Evolutionary conservation across 2,329 filamentous ascomycete species (phyloP).

Genomic region (Apiospora rasikravindrae): DNA sequence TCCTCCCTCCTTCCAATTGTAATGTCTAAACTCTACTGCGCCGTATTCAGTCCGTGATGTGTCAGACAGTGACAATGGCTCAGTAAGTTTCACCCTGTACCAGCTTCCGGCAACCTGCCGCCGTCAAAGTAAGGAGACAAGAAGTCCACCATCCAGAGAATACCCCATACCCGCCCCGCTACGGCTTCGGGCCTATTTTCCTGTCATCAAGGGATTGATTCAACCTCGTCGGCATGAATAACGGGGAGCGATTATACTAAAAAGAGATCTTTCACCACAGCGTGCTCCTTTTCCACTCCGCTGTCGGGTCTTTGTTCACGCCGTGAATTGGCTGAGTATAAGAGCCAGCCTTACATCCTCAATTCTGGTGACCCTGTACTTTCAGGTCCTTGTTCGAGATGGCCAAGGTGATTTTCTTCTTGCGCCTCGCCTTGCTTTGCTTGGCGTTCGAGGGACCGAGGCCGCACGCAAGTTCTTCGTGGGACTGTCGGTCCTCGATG

Average conservation of each 20-base stretch:
- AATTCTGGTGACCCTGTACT: neutral
- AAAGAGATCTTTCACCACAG: neutral
- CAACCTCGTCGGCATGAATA: neutral
- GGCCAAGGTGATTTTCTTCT: neutral
- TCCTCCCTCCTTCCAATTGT: neutral
- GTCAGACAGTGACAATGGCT: conserved; percentile 4
- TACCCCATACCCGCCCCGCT: neutral
- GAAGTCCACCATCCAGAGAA: neutral
- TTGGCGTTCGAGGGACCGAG: neutral
- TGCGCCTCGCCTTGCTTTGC: neutral
- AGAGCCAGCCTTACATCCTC: neutral
- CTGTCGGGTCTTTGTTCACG: neutral
- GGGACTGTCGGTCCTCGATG: conserved; percentile 13
- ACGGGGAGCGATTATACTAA: neutral
- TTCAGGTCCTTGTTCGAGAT: conserved; percentile 1
- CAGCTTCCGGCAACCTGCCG: neutral
- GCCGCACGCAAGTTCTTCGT: conserved; percentile 18
- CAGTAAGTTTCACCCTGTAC: neutral
- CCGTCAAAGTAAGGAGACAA: neutral
- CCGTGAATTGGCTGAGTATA: neutral
- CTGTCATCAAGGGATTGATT: neutral
- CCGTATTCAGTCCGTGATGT: neutral
- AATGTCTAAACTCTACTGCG: neutral
- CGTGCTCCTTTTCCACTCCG: neutral
- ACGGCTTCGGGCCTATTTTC: neutral